Evolutionary conservation across 176 grass and related monocot species (phyloP).

Genomic region (Typha latifolia): DNA sequence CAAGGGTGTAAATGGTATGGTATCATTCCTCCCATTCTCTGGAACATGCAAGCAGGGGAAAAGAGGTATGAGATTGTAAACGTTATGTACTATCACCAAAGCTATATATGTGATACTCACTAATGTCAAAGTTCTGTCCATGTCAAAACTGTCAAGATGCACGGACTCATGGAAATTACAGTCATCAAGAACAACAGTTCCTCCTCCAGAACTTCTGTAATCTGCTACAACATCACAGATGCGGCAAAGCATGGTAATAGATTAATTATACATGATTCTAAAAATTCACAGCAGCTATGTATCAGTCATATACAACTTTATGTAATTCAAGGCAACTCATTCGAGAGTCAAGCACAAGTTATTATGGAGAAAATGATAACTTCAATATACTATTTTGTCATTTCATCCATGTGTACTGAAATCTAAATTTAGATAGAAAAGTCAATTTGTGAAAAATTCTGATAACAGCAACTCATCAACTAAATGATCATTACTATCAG

Average conservation of each 20-base stretch:
- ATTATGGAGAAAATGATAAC: no score
- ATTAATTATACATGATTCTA: background rate
- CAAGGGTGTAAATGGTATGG: background rate
- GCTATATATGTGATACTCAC: constrained; percentile 36
- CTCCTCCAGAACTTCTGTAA: constrained; percentile 90
- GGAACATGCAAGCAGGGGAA: background rate
- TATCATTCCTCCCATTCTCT: no score
- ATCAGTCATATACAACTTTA: background rate
- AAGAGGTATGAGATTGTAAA: constrained; percentile 10
- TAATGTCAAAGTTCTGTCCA: constrained; percentile 77
- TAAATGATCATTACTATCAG: no score
- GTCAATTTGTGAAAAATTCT: no score
- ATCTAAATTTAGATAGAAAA: no score
- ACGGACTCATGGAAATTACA: constrained; percentile 99
- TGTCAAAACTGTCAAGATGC: constrained; percentile 92
- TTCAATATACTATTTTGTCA: no score
- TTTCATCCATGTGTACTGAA: no score
- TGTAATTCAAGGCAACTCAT: background rate
- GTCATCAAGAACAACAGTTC: constrained; percentile 83
- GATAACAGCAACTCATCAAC: no score
- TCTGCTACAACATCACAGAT: constrained; percentile 32
- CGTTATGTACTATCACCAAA: background rate
- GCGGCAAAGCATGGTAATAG: background rate
- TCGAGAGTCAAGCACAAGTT: no score
- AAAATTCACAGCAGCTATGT: background rate